Conservation (phyloP, 495 filamentous ascomycete genomes). For the Podospora bellae-mahoneyi region DNA sequence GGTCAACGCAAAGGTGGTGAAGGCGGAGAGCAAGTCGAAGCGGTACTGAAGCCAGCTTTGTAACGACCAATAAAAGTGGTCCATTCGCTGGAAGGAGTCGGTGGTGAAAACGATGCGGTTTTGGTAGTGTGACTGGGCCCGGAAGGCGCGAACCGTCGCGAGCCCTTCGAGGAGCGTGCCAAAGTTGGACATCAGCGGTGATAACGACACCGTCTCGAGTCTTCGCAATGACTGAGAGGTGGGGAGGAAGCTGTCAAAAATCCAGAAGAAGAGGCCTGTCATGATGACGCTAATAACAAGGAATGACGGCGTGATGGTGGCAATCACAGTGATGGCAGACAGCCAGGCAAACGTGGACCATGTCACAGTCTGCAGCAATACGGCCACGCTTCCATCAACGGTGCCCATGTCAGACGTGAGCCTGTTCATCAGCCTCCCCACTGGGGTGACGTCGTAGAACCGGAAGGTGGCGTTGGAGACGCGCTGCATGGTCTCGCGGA, state of each 20-base stretch:
- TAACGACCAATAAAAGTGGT: slow-evolving; percentile 87
- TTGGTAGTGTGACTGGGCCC: slow-evolving; percentile 70
- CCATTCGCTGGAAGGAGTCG: slow-evolving; percentile 85
- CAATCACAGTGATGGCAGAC: slow-evolving; percentile 69
- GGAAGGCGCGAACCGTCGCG: slow-evolving; percentile 74
- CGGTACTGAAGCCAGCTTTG: slow-evolving; percentile 79
- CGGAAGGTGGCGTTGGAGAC: slow-evolving; percentile 78
- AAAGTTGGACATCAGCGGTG: slow-evolving; percentile 81
- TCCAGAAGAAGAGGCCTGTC: slow-evolving; percentile 58
- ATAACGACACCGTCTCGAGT: slow-evolving; percentile 80
- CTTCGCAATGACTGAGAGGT: slow-evolving; percentile 77
- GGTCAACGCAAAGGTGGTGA: slow-evolving; percentile 68
- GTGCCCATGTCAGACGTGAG: slow-evolving; percentile 81
- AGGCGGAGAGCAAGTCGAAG: slow-evolving; percentile 66
- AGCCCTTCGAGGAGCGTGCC: slow-evolving; percentile 74
- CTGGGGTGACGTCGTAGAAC: slow-evolving; percentile 81
- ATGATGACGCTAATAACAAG: slow-evolving; percentile 65
- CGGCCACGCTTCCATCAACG: slow-evolving; percentile 72
- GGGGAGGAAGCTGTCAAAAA: slow-evolving; percentile 72
- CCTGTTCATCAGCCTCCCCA: slow-evolving; percentile 82
- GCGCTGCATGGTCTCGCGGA: slow-evolving; percentile 61
- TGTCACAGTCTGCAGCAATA: slow-evolving; percentile 62
- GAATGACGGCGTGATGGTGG: slow-evolving; percentile 68
- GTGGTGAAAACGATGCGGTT: slow-evolving; percentile 68
- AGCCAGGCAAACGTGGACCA: slow-evolving; percentile 66